Conservation (phyloP, 2,329 filamentous ascomycete genomes). For the Didymella glomerata region DNA sequence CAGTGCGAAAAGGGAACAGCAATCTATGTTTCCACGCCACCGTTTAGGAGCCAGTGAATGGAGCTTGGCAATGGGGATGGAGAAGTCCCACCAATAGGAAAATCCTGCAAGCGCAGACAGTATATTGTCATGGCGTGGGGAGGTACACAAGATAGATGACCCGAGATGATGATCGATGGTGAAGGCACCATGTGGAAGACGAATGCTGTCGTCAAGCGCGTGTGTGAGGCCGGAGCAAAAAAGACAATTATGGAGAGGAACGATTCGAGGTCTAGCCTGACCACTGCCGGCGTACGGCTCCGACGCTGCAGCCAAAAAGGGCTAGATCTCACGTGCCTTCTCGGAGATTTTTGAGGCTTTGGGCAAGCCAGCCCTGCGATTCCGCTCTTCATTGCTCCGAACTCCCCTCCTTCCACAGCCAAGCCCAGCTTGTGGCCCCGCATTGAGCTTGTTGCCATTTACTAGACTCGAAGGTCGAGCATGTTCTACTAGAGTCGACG, state of each 20-base stretch:
- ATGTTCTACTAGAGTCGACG: not conserved
- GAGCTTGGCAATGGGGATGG: constrained; percentile 27
- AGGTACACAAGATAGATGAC: not conserved
- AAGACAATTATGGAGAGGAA: not conserved
- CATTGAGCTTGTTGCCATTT: constrained; percentile 1
- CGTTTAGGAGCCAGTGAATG: constrained; percentile 26
- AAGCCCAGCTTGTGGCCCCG: constrained; percentile 2
- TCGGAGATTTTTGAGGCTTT: not conserved
- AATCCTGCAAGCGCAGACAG: constrained; percentile 12
- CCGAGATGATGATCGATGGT: constrained; percentile 2
- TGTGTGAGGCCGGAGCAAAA: not conserved
- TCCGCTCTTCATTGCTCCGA: constrained; percentile 6
- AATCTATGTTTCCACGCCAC: constrained; percentile 29
- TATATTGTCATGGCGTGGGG: constrained; percentile 8
- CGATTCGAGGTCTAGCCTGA: not conserved
- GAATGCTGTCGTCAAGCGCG: not conserved
- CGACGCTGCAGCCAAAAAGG: constrained; percentile 2
- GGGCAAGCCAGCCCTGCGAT: not conserved
- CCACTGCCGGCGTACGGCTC: not conserved
- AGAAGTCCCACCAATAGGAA: constrained; percentile 39
- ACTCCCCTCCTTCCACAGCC: not conserved
- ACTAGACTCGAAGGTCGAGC: no score
- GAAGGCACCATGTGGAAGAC: not conserved
- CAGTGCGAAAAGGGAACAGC: constrained; percentile 15
- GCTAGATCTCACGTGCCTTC: constrained; percentile 7